These are phyloP conservation scores for Lathyrus oleraceus DNA, from an alignment of 306 rosid species.

Conservation along the genomic window DNA sequence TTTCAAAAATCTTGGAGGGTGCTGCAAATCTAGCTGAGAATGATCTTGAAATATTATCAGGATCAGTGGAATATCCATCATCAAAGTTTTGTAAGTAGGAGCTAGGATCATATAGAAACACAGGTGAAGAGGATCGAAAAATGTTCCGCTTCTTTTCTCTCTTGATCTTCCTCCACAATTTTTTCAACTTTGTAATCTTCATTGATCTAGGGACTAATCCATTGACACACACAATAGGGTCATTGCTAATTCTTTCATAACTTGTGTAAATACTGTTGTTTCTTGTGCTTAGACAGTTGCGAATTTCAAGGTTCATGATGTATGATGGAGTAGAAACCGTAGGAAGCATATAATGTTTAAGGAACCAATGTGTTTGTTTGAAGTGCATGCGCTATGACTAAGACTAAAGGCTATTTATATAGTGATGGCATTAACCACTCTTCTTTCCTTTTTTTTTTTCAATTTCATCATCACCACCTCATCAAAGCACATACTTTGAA, in stretches of 20 bases:
- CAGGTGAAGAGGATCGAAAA: constrained; percentile 42
- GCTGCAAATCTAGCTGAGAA: constrained; percentile 85
- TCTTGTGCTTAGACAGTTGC: constrained; percentile 34
- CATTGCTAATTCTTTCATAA: constrained; percentile 40
- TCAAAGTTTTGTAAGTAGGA: constrained; percentile 77
- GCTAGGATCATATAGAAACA: constrained; percentile 52
- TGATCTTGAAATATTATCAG: constrained; percentile 59
- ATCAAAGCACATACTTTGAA: constrained; percentile 15
- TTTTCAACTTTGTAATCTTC: constrained; percentile 50
- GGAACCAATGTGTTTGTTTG: constrained; percentile 38
- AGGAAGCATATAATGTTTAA: constrained; percentile 23
- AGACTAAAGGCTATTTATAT: constrained; percentile 26
- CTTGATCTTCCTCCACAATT: constrained; percentile 67
- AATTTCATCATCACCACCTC: constrained; percentile 27
- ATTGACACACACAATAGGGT: constrained; percentile 36
- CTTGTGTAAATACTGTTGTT: constrained; percentile 9
- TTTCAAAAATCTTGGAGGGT: constrained; percentile 48
- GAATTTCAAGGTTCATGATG: constrained; percentile 46
- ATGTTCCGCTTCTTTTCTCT: constrained; percentile 50
- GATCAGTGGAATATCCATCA: constrained; percentile 50
- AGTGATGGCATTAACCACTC: not conserved
- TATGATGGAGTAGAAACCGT: constrained; percentile 8
- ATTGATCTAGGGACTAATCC: constrained; percentile 19
- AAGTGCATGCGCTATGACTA: constrained; percentile 21
- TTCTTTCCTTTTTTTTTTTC: not conserved